phyloP scores from a whole-genome alignment of 306 rosid species.

The Carpinus fangiana region DNA sequence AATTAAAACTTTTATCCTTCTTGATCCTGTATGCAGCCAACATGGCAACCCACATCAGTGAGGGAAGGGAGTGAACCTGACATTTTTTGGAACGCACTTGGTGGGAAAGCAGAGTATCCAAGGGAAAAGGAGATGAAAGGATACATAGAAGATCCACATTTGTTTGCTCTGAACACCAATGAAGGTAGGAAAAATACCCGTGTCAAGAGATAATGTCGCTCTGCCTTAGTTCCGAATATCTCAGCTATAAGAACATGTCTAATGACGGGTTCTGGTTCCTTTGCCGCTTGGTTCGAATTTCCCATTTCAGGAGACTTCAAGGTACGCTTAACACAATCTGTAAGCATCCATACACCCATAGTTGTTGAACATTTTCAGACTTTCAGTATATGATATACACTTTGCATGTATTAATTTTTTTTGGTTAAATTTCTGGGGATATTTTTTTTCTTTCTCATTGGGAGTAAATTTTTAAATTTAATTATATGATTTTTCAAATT shows the following conservation, averaged over 20 bases:
- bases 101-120: slow-evolving; percentile 75
- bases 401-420: neutral
- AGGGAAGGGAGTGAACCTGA: slow-evolving; percentile 96
- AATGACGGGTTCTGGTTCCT: slow-evolving; percentile 71
- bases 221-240: slow-evolving; percentile 61
- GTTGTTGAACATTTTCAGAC: neutral
- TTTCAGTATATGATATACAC: neutral
- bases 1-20: slow-evolving; percentile 7
- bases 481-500: neutral
- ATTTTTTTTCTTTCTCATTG: neutral
- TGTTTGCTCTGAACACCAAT: slow-evolving; percentile 59
- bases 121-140: slow-evolving; percentile 73
- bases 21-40: slow-evolving; percentile 57
- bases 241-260: slow-evolving; percentile 52
- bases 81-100: slow-evolving; percentile 71
- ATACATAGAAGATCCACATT: slow-evolving; percentile 73
- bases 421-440: neutral
- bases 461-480: slow-evolving; percentile 1
- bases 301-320: slow-evolving; percentile 76
- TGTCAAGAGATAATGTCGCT: slow-evolving; percentile 37
- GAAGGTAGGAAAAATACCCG: slow-evolving; percentile 60
- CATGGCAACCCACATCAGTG: slow-evolving; percentile 74
- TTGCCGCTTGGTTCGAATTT: slow-evolving; percentile 43
- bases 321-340: slow-evolving; percentile 46
- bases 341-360: slow-evolving; percentile 18